Evolutionary conservation across 306 rosid genomes (phyloP).

Genomic region (Spatholobus suberectus): DNA sequence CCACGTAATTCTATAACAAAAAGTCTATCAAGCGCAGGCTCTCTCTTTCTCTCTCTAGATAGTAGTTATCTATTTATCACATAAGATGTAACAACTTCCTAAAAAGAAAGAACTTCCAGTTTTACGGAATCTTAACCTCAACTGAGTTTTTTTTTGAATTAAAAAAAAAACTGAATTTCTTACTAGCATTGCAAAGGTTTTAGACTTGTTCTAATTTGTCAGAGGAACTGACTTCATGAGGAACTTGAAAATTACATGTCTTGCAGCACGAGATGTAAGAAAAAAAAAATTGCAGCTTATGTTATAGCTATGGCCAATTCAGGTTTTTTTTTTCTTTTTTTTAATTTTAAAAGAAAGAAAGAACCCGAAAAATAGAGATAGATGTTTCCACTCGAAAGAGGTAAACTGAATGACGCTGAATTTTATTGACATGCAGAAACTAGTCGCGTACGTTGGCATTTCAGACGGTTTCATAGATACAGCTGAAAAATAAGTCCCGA

Average conservation of each 20-base stretch:
- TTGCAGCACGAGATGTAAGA: not conserved
- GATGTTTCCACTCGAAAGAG: not conserved
- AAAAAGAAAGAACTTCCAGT: not conserved
- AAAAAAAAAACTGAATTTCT: not conserved
- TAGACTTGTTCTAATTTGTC: not conserved
- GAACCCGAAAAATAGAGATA: not conserved
- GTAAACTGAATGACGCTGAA: constrained; percentile 15
- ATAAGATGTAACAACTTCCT: not conserved
- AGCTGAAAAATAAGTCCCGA: constrained; percentile 35
- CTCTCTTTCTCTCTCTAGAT: not conserved
- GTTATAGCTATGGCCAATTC: constrained; percentile 2
- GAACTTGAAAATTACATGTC: not conserved
- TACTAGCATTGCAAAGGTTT: not conserved
- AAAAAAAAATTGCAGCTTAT: constrained; percentile 11
- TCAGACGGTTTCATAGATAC: constrained; percentile 32
- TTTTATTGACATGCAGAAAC: constrained; percentile 21
- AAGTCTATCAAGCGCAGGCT: not conserved
- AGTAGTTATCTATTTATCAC: no score
- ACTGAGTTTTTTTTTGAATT: not conserved
- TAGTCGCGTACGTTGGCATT: constrained; percentile 35
- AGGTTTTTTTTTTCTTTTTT: not conserved
- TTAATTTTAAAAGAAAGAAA: not conserved
- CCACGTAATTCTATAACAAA: not conserved
- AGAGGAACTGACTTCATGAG: not conserved
- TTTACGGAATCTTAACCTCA: not conserved